Evolutionary conservation across 345 rosid genomes (phyloP).

Genomic region (Gossypium anomalum): DNA sequence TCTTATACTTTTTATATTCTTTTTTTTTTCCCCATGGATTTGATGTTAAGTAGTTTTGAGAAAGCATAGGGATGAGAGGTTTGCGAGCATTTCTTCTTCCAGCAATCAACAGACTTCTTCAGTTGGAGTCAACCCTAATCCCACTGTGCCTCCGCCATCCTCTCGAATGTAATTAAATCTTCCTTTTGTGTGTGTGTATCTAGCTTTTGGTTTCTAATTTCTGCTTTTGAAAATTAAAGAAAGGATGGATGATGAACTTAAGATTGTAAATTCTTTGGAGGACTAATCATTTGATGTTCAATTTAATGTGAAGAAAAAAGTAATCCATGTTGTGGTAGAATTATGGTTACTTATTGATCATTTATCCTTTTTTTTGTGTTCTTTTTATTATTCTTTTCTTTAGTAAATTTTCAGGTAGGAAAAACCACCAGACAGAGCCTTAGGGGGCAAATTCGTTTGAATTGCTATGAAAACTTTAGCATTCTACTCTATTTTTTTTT

Average conservation of each 20-base stretch:
- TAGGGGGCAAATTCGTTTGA: neutral
- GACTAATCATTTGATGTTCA: neutral
- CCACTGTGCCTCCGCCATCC: conserved; percentile 60
- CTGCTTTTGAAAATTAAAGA: neutral
- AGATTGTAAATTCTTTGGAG: neutral
- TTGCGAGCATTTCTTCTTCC: conserved; percentile 58
- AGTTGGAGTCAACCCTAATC: conserved; percentile 56
- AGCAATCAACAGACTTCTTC: conserved; percentile 54
- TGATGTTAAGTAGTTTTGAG: conserved; percentile 26
- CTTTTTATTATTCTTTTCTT: neutral
- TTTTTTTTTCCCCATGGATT: neutral
- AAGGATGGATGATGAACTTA: neutral
- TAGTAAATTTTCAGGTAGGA: neutral
- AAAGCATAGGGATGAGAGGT: conserved; percentile 34
- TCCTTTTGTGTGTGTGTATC: neutral
- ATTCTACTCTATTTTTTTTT: neutral
- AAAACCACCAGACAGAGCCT: neutral
- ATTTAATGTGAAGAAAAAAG: neutral
- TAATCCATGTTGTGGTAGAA: neutral
- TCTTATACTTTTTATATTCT: neutral
- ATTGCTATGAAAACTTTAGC: neutral
- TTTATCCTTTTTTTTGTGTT: neutral
- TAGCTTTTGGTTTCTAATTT: neutral
- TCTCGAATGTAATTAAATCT: conserved; percentile 44
- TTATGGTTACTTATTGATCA: neutral